Base-by-base conservation (phyloP, 805 yeast species). In the Ogataea saltuana region DNA sequence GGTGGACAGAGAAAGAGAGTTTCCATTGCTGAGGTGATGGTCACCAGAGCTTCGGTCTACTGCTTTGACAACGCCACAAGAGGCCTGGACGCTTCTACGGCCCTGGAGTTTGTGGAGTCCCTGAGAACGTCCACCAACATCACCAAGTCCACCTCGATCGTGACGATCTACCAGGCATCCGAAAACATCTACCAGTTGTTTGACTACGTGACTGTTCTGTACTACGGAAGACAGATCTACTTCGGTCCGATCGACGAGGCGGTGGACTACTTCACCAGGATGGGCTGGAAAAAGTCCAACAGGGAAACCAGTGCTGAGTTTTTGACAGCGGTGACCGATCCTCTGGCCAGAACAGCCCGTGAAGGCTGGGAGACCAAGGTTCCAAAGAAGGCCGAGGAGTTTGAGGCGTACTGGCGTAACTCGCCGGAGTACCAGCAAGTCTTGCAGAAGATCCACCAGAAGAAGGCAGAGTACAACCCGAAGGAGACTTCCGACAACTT, bases 1-100 rank as follows among this genome's bases (percentile, higher is more conserved):
- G 87, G 87, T 56, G 87, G 87, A 65, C 85, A 81, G 65, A 68
- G 87, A 54, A 81, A 81, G 65, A 77, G 87, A 67, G 85, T 81
- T 18, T 79, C 85, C 4, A 74, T 81, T 53, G 86, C 83, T 3
- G 87, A 81, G 61, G 84, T 78, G 3, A 71, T 76, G 54, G 71
- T 76, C 23, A 67, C 75, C 56, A 69, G 75, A 41, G 81, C 76
- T 7, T 66, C 77, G 6, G 67, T 80, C 17, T 79, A 70, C 51
- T 78, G 84, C 49, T 81, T 81, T 77, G 87, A 81, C 65, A 81
- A 81, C 53, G 82, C 85, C 18, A 81, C 87, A 13, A 72, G 86
- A 63, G 87, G 87, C 61, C 69, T 81, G 51, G 87, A 81, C 64
- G 76, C 86, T 8, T 80, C 86, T 12, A 81, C 86, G 15, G 87